Conservation (phyloP, 2,329 filamentous ascomycete species). For the Ophiostoma sp. region DNA sequence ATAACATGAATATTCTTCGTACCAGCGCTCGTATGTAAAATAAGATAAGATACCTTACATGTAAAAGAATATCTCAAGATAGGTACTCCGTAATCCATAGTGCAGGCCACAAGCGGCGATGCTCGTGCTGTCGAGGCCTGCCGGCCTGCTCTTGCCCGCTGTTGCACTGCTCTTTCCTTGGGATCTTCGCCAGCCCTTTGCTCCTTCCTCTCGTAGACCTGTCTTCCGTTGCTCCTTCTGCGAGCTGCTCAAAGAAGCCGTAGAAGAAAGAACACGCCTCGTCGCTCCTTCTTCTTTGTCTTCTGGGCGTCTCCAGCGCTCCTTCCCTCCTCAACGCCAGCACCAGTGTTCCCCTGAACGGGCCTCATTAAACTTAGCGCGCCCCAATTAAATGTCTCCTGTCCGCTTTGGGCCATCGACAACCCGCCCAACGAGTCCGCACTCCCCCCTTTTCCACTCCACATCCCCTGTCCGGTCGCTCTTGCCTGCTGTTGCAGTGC, state of each 20-base stretch:
- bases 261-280: not conserved
- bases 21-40: conserved; percentile 1
- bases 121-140: too few species aligned
- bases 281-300: not conserved
- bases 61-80: not conserved
- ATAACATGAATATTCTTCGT: not conserved
- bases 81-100: too few species aligned
- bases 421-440: conserved; percentile 28
- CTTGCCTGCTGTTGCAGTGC: conserved; percentile 12
- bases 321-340: conserved; percentile 5
- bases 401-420: conserved; percentile 37
- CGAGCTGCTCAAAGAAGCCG: not conserved
- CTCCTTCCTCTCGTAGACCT: not conserved
- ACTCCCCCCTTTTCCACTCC: conserved; percentile 28
- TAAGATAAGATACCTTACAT: not conserved
- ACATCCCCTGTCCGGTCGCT: conserved; percentile 24
- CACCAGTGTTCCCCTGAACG: conserved; percentile 27
- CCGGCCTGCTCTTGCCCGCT: too few species aligned
- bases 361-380: conserved; percentile 41
- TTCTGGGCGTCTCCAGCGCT: not conserved
- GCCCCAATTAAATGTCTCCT: conserved; percentile 34
- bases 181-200: too few species aligned
- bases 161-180: too few species aligned
- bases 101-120: too few species aligned
- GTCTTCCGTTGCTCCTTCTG: not conserved